Evolutionary conservation across 768 basidiomycete species (phyloP), one percentile per base, ranked within the genome.

Genomic region (Hygrophorus pudorinus): DNA sequence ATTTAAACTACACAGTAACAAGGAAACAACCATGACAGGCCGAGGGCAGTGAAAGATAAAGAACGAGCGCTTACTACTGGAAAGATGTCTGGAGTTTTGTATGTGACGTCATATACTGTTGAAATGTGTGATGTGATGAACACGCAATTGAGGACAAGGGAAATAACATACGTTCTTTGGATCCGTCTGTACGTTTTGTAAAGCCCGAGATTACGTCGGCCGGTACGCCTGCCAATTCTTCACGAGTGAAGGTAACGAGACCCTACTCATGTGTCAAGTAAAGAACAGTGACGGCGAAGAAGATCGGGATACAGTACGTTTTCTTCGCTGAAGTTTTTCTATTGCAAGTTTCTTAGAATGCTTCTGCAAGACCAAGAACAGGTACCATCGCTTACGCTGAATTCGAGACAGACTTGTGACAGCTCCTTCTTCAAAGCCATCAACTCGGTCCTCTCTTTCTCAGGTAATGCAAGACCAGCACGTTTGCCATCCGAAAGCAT

Each of bases 291-390:
- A 40, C 13, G n/a, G 20, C 48, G 9, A 16, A 9, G 39, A 29
- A 20, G 13, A 9, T 10, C 20, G 16, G 16, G 28, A 13, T 7
- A 3, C 14, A 67, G 45, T 50, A 83, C 85, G 35, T 84, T 79
- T 57, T 92, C 89, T 60, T 93, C 88, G 53, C 90, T 90, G 65
- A 83, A 88, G 64, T 89, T 87, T 80, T 83, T 86, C 81, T 85
- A 33, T 27, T 10, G 40, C 6, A n/a, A 9, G 33, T 14, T 18
- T 36, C 49, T 53, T 39, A 18, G 47, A 36, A 33, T 16, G 14
- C 12, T 35, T 28, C 21, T 38, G 14, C 5, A 16, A 18, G n/a
- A 44, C 14, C 38, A 32, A 16, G 24, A 5, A 37, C 35, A 20
- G 31, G 24, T 14, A 17, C 14, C 40, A 11, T 12, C 38, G 65